Evolutionary conservation across 306 rosid genomes (phyloP).

Genomic region (Rosa persica): DNA sequence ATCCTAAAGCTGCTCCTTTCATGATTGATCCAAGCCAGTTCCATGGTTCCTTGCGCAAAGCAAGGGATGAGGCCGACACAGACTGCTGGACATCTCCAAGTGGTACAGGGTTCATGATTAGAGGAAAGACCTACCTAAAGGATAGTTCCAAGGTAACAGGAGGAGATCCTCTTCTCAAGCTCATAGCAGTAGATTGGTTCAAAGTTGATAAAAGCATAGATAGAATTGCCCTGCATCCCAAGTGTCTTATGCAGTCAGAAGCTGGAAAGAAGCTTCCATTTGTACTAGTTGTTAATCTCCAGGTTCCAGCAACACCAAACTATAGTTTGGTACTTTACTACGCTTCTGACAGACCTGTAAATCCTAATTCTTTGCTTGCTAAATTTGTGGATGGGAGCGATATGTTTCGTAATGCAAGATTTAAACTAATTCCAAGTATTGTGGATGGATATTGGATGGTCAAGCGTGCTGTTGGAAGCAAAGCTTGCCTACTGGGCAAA

Average conservation of each 20-base stretch:
- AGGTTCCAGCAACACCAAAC: slow-evolving; percentile 98
- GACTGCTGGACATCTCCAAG: slow-evolving; percentile 83
- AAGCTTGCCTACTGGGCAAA: slow-evolving; percentile 93
- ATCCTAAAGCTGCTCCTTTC: slow-evolving; percentile 41
- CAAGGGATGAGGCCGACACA: slow-evolving; percentile 51
- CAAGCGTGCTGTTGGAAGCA: slow-evolving; percentile 96
- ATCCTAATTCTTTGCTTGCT: slow-evolving; percentile 67
- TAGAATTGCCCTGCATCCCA: slow-evolving; percentile 70
- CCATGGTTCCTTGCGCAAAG: slow-evolving; percentile 60
- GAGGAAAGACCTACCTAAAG: slow-evolving; percentile 82
- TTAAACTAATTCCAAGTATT: slow-evolving; percentile 92
- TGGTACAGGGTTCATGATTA: slow-evolving; percentile 76
- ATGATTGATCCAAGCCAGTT: slow-evolving; percentile 44
- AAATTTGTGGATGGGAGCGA: slow-evolving; percentile 79
- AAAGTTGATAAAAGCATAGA: slow-evolving; percentile 56
- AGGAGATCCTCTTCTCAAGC: slow-evolving; percentile 87
- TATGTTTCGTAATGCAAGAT: slow-evolving; percentile 73
- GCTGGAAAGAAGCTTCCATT: slow-evolving; percentile 84
- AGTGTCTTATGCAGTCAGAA: slow-evolving; percentile 71
- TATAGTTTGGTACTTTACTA: slow-evolving; percentile 78
- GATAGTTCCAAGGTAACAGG: slow-evolving; percentile 81
- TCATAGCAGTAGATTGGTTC: slow-evolving; percentile 86
- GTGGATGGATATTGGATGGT: slow-evolving; percentile 99
- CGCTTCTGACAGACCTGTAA: slow-evolving; percentile 76
- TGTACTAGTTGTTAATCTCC: slow-evolving; percentile 77